phyloP scores from a whole-genome alignment of 1,284 basidiomycete species.

The Tausonia pullulans region DNA sequence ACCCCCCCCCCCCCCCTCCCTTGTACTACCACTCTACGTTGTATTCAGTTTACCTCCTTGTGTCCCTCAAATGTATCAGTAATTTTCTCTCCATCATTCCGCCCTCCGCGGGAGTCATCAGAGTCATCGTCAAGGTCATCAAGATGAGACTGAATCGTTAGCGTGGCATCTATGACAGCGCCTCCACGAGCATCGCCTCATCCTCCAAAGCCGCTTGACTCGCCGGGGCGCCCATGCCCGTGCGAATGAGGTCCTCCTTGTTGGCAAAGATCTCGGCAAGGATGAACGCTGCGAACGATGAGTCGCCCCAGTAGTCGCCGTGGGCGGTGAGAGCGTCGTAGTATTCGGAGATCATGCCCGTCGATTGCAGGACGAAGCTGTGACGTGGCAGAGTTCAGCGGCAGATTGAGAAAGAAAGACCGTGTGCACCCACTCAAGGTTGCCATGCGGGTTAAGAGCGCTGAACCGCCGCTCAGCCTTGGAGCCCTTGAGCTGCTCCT shows the following conservation, averaged over 20 bases:
- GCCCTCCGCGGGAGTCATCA: too few species aligned
- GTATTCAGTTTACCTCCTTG: too few species aligned
- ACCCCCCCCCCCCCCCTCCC: too few species aligned
- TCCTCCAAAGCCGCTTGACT: too few species aligned
- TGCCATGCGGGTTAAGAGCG: slow-evolving; percentile 36
- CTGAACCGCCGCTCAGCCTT: slow-evolving; percentile 33
- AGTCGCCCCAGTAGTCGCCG: slow-evolving; percentile 32
- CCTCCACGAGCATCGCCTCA: background rate
- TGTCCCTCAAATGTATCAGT: too few species aligned
- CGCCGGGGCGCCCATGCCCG: slow-evolving; percentile 23
- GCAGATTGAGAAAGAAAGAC: background rate
- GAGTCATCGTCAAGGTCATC: too few species aligned
- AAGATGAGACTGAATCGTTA: too few species aligned
- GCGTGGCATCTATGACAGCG: too few species aligned
- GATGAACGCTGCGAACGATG: slow-evolving; percentile 33
- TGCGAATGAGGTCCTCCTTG: slow-evolving; percentile 28
- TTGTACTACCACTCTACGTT: too few species aligned
- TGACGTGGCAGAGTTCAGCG: background rate
- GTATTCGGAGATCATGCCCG: slow-evolving; percentile 23
- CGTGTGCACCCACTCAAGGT: slow-evolving; percentile 10
- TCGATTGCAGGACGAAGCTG: slow-evolving; percentile 31
- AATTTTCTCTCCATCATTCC: too few species aligned
- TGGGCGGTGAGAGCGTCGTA: slow-evolving; percentile 28
- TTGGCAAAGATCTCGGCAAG: slow-evolving; percentile 33
- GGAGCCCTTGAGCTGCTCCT: slow-evolving; percentile 28